A percentile compares a stretch with the other conserved stretches of the same genome.
These are phyloP conservation scores for Cercophora newfieldiana DNA, from an alignment of 495 filamentous ascomycete species.

Conservation along the genomic window DNA sequence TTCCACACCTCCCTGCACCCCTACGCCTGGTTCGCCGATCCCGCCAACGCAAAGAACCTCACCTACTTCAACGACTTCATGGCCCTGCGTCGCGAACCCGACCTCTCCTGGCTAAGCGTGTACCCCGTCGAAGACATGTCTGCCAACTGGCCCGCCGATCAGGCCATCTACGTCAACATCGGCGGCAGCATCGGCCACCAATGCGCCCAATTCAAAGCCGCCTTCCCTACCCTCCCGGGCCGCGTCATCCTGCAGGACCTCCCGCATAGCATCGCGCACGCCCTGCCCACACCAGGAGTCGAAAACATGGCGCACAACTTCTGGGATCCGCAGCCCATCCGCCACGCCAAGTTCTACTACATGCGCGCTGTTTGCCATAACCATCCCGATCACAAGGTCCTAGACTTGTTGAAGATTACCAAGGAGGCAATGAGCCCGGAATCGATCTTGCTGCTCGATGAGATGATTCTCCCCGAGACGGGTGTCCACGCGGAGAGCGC, in stretches of 20 bases:
- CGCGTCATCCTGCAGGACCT: slow-evolving; percentile 58
- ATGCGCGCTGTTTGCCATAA: slow-evolving; percentile 37
- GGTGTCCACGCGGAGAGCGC: slow-evolving; percentile 27
- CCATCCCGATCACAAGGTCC: slow-evolving; percentile 27
- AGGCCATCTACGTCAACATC: slow-evolving; percentile 51
- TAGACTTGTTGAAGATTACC: slow-evolving; percentile 30
- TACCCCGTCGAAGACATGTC: slow-evolving; percentile 26
- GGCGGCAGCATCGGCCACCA: slow-evolving; percentile 59
- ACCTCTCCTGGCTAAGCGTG: slow-evolving; percentile 34
- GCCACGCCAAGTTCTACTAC: slow-evolving; percentile 42
- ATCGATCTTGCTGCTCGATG: slow-evolving; percentile 45
- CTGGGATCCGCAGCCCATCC: slow-evolving; percentile 49
- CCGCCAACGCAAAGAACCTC: slow-evolving; percentile 41
- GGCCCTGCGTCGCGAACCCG: slow-evolving; percentile 28
- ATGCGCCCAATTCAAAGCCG: slow-evolving; percentile 44
- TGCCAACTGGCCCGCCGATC: background rate
- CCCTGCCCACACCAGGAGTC: slow-evolving; percentile 45
- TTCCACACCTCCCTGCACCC: slow-evolving; percentile 41
- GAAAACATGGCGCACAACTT: slow-evolving; percentile 51
- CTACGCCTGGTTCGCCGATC: slow-evolving; percentile 48
- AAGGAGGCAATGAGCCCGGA: slow-evolving; percentile 37
- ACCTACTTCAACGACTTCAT: slow-evolving; percentile 42
- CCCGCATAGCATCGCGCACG: slow-evolving; percentile 34
- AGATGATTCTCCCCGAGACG: slow-evolving; percentile 39
- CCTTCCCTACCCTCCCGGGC: slow-evolving; percentile 42